phyloP scores from a whole-genome alignment of 1,284 basidiomycete genomes.

The Lignosus rhinocerotis region DNA sequence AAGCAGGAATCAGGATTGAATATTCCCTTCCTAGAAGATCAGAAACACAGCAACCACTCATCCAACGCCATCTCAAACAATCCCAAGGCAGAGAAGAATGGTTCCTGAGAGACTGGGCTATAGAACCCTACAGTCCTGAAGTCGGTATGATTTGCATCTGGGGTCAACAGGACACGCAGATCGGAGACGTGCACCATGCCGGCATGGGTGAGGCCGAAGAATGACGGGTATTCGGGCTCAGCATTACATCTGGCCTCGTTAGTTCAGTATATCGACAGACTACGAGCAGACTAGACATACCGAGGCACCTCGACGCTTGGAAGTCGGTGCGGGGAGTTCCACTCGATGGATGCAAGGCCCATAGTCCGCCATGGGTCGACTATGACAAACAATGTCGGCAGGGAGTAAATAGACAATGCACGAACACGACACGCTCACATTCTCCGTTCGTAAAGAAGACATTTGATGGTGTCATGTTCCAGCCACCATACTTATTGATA shows the following conservation, averaged over 20 bases:
- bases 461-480: conserved; percentile 51
- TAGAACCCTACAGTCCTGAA: conserved; percentile 53
- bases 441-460: conserved; percentile 52
- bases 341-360: conserved; percentile 50
- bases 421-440: conserved; percentile 34
- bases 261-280: neutral
- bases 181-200: conserved; percentile 52
- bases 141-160: conserved; percentile 47
- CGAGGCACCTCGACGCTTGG: conserved; percentile 40
- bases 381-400: conserved; percentile 15
- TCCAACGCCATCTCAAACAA: conserved; percentile 49
- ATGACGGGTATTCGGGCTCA: conserved; percentile 35
- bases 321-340: conserved; percentile 44
- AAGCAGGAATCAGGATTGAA: too few relatives aligned
- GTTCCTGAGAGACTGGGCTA: conserved; percentile 45
- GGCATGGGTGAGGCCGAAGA: conserved; percentile 48
- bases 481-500: conserved; percentile 51
- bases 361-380: conserved; percentile 57
- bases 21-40: neutral
- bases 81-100: conserved; percentile 47
- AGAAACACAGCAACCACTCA: conserved; percentile 49
- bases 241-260: conserved; percentile 40
- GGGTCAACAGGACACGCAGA: conserved; percentile 46
- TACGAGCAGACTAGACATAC: conserved; percentile 29
- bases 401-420: neutral